phyloP scores from a whole-genome alignment of 805 yeast genomes.

The Yamadazyma sp. region DNA sequence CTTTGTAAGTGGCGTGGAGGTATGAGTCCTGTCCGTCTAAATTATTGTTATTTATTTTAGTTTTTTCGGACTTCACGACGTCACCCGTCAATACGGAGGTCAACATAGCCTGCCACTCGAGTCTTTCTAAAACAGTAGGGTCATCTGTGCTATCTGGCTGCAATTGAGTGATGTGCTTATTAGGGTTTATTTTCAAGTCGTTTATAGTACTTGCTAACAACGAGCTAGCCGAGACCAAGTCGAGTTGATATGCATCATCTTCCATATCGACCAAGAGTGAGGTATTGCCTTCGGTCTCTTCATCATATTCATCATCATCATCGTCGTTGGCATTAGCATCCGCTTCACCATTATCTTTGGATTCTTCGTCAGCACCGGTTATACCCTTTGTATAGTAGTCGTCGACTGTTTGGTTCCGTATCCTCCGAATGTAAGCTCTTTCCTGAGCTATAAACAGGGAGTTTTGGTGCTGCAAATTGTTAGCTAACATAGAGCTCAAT shows the following conservation, averaged over 20 bases:
- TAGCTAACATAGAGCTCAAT: constrained; percentile 16
- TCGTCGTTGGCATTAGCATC: constrained; percentile 22
- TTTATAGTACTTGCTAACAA: constrained; percentile 29
- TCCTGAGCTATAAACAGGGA: constrained; percentile 57
- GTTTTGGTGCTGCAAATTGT: constrained; percentile 18
- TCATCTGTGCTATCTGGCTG: constrained; percentile 39
- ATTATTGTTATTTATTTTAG: constrained; percentile 56
- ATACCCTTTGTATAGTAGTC: constrained; percentile 74
- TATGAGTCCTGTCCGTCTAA: constrained; percentile 46
- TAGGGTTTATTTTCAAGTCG: constrained; percentile 31
- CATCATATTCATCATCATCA: constrained; percentile 26
- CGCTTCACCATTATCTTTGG: constrained; percentile 19
- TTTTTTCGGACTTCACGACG: constrained; percentile 87
- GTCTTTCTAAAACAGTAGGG: constrained; percentile 63
- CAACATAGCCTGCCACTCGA: constrained; percentile 96
- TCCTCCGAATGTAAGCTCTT: constrained; percentile 59
- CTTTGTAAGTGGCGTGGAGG: constrained; percentile 56
- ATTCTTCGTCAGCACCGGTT: constrained; percentile 36
- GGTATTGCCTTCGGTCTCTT: constrained; percentile 23
- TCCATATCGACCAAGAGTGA: constrained; percentile 41
- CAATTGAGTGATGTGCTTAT: constrained; percentile 35
- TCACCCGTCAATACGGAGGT: constrained; percentile 91
- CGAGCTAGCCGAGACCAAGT: constrained; percentile 40
- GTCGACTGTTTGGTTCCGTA: constrained; percentile 60
- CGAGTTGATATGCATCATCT: constrained; percentile 49